Percentiles rank a stretch among this genome's conserved stretches.
Conservation (phyloP, 257 asterid genomes). For the Solanum acaule region DNA sequence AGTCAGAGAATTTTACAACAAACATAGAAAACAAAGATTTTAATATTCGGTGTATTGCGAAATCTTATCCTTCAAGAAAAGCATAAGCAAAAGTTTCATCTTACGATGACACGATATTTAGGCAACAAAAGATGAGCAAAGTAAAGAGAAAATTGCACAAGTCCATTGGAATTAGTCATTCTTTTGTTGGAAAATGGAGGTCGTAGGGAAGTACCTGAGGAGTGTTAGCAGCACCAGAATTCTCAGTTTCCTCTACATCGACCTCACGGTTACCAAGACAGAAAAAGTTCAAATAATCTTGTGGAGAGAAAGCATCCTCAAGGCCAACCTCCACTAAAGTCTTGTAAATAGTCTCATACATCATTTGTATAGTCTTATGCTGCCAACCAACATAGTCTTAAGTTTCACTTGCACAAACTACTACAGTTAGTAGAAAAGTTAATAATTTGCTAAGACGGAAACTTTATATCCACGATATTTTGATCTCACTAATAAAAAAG, state of each 20-base stretch:
- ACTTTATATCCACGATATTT: not conserved
- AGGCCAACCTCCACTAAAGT: slow-evolving; percentile 93
- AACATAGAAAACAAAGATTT: not conserved
- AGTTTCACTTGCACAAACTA: not conserved
- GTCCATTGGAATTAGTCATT: not conserved
- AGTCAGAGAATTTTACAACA: not conserved
- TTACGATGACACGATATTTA: not conserved
- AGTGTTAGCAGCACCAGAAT: slow-evolving; percentile 44
- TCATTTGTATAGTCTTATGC: slow-evolving; percentile 99
- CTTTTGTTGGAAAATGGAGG: not conserved
- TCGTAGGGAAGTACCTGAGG: slow-evolving; percentile 53
- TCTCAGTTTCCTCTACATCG: slow-evolving; percentile 19
- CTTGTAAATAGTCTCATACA: slow-evolving; percentile 90
- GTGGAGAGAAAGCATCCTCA: slow-evolving; percentile 78
- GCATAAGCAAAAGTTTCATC: not conserved
- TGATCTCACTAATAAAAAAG: not conserved
- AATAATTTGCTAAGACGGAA: not conserved
- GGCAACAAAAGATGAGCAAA: not conserved
- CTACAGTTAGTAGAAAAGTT: not conserved
- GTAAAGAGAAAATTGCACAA: not conserved
- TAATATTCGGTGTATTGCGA: not conserved
- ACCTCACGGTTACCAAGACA: slow-evolving; percentile 97
- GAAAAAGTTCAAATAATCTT: slow-evolving; percentile 80
- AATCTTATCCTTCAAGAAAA: not conserved
- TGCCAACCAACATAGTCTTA: slow-evolving; percentile 12